Conservation (phyloP, 208 protist species). For the Angomonas ambiguus region DNA sequence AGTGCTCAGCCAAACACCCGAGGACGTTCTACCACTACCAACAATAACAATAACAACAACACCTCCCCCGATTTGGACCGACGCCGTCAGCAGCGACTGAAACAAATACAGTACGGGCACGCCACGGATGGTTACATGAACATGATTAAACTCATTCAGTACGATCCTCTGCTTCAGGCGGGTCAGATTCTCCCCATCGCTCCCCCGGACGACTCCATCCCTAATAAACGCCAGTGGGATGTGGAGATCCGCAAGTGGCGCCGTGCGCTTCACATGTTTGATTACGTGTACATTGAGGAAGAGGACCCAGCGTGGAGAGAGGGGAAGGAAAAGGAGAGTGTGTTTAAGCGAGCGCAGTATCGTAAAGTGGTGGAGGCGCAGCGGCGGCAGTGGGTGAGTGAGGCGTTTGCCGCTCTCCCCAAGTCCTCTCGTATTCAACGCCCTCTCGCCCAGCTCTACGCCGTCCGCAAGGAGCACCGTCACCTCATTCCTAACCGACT, state of each 20-base stretch:
- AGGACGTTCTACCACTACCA: neutral
- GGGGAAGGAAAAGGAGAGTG: neutral
- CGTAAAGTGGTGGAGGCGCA: slow-evolving; percentile 53
- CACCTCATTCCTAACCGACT: slow-evolving; percentile 49
- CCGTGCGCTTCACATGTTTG: slow-evolving; percentile 85
- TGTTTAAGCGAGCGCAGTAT: neutral
- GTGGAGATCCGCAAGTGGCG: slow-evolving; percentile 83
- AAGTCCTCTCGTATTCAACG: slow-evolving; percentile 37
- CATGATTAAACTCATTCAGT: slow-evolving; percentile 71
- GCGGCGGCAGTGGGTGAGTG: slow-evolving; percentile 71
- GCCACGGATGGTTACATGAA: slow-evolving; percentile 76
- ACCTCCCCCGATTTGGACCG: slow-evolving; percentile 64
- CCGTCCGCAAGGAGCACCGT: slow-evolving; percentile 20
- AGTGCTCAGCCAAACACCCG: neutral
- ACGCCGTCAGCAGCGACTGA: slow-evolving; percentile 62
- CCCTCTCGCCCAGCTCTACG: slow-evolving; percentile 33
- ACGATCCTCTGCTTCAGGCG: slow-evolving; percentile 67
- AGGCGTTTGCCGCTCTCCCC: slow-evolving; percentile 26
- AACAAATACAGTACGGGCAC: slow-evolving; percentile 75
- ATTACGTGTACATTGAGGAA: slow-evolving; percentile 81
- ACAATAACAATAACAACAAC: neutral
- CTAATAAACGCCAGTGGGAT: slow-evolving; percentile 83
- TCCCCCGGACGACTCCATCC: slow-evolving; percentile 43
- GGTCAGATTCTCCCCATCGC: slow-evolving; percentile 71
- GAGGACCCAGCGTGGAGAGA: slow-evolving; percentile 36